Base-by-base conservation (phyloP, 1,284 basidiomycete genomes). In the Apiotrichum laibachii region DNA sequence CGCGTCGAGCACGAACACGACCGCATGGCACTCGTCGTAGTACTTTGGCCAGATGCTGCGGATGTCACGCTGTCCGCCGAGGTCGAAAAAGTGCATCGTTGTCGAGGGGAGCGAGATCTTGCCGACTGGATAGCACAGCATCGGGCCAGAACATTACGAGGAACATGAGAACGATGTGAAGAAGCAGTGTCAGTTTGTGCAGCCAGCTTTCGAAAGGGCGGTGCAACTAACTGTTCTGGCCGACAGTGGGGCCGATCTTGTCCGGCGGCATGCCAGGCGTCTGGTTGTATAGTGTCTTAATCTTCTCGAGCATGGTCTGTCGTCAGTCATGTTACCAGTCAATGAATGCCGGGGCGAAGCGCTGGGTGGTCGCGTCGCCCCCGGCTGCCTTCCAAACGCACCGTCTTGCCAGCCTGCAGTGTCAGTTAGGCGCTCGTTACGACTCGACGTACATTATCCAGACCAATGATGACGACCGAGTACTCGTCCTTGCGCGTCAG, bases 401-500 rank as follows among this genome's bases (percentile, higher is more conserved):
- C 91, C 57, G 92, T 94, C 81, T 96, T 96, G 50, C 92, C 93
- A 22, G 92, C 92, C 77, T 76, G 57, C 16, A 6, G 9, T 18
- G 57, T 61, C 40, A 59, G 60, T 40, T 19, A 8, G 33, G 18
- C 2, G 1, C 19, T 18, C 10, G 61, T 75, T 58, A 2, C 15
- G 1, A 9, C 13, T 12, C 5, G 5, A 43, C 51, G 9, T 44
- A 77, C 77, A 69, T 80, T 81, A 67, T 81, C 80, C 19, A 81
- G 68, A 18, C 92, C 92, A 55, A 96, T 86, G 70, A 96, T 95
- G 57, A 95, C 89, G 34, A 96, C 86, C 13, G 89, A 92, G 76
- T 93, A 95, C 70, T 95, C 90, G 66, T 95, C 92, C 78, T 95
- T 95, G 66, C 89, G 86, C 19, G 90, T 95, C 35, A 95, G 78